Evolutionary conservation across 2,329 filamentous ascomycete species (phyloP).

Genomic region (Microsporum audouinii): DNA sequence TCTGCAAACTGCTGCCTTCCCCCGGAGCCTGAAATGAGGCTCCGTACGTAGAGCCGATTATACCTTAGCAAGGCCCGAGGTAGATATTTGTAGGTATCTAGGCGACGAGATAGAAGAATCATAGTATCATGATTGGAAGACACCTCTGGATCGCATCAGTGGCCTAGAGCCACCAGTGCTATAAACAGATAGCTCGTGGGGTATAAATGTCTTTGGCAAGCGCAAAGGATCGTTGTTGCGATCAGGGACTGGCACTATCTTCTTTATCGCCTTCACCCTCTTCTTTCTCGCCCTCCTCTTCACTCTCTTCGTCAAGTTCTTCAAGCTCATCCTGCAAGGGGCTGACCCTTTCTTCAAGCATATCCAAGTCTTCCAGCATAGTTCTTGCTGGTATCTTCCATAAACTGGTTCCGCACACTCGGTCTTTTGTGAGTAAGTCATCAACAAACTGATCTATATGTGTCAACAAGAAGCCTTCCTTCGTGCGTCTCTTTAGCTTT

Average conservation of each 20-base stretch:
- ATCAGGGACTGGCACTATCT: background rate
- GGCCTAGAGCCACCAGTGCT: background rate
- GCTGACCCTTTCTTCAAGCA: conserved; percentile 75
- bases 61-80: no score
- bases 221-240: no score
- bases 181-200: background rate
- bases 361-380: conserved; percentile 75
- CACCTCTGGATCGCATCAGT: background rate
- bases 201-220: background rate
- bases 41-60: no score
- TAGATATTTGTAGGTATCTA: no score
- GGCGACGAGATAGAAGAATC: no score
- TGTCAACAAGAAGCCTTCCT: conserved; percentile 63
- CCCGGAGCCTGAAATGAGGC: no score
- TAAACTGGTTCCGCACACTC: conserved; percentile 81
- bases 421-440: conserved; percentile 74
- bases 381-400: conserved; percentile 81
- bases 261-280: conserved; percentile 15
- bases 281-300: conserved; percentile 15
- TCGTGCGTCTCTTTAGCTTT: conserved; percentile 67
- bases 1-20: no score
- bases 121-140: background rate
- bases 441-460: conserved; percentile 89
- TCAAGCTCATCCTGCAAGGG: conserved; percentile 58
- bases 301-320: conserved; percentile 31